Base-by-base conservation (phyloP, 805 yeast genomes). In the Cyberlindnera saturnus region DNA sequence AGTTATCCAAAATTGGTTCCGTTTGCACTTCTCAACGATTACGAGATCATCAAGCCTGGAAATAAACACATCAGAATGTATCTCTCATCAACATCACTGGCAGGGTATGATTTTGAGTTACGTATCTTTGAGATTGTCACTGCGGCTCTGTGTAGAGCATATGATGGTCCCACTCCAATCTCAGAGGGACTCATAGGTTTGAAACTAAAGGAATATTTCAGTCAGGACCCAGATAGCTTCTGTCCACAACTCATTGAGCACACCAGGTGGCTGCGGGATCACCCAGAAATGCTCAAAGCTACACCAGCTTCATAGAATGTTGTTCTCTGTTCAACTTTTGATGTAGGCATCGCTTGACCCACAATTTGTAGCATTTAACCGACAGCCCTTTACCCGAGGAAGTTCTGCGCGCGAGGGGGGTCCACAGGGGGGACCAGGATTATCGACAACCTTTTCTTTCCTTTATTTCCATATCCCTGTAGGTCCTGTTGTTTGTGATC, bases 1-100 rank as follows among this genome's bases (percentile, higher is more conserved):
- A 75, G 81, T 15, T 77, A 79, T 54, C 86, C 86, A 14, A 79
- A 74, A 48, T 62, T 67, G 19, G 56, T 57, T 31, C 70, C 73
- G 18, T 59, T 56, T 33, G 52, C 57, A 1, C 41, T 61, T 19
- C 38, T 60, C 19, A 33, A 54, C 17, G 59, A 60, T 33, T n/a
- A 53, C 6, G 64, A 60, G 41, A 59, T 57, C 34, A 47, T 52
- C 33, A 52, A 50, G 33, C 38, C 36, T 18, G 49, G 44, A 19
- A 56, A 51, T 6, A 32, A 48, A 13, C 70, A 68, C 41, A 45
- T 62, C 8, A 55, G 66, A 44, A 50, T 68, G 56, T 70, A 70
- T 48, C 41, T 44, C 2, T 50, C 59, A 6, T 11, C 51, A 1
- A 57, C 63, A 3, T 23, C 39, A 1, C 39, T 42, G 2, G 56